phyloP scores from a whole-genome alignment of 192 early-diverging fungal genomes.

The Backusella morwellensis region DNA sequence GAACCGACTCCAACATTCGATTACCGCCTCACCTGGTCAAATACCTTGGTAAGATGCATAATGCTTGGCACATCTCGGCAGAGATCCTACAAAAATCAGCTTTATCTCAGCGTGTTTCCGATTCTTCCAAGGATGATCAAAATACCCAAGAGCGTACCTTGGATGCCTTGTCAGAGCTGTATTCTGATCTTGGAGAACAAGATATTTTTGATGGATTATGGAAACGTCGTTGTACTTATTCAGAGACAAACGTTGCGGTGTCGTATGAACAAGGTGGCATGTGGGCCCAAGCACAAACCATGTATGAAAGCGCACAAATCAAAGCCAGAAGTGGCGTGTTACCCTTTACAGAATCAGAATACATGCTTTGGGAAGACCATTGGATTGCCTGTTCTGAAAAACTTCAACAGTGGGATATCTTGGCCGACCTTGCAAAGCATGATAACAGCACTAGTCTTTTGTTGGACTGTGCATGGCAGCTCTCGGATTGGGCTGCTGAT shows the following conservation, averaged over 20 bases:
- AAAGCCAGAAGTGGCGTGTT: constrained; percentile 85
- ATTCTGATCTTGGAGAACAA: constrained; percentile 77
- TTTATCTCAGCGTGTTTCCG: constrained; percentile 36
- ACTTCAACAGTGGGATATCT: constrained; percentile 97
- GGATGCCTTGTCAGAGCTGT: constrained; percentile 89
- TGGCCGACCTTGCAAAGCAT: constrained; percentile 88
- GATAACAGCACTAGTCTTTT: constrained; percentile 86
- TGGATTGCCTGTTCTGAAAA: constrained; percentile 91
- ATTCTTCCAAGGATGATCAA: constrained; percentile 77
- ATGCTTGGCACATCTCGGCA: constrained; percentile 89
- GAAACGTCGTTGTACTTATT: constrained; percentile 84
- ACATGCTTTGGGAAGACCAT: constrained; percentile 95
- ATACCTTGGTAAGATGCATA: constrained; percentile 87
- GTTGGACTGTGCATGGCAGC: constrained; percentile 90
- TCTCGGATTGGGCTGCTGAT: constrained; percentile 93
- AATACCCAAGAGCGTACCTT: constrained; percentile 84
- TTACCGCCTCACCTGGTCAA: constrained; percentile 93
- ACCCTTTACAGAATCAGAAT: constrained; percentile 94
- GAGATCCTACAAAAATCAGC: constrained; percentile 79
- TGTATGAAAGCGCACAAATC: constrained; percentile 91
- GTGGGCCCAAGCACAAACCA: constrained; percentile 88
- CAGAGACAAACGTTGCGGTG: constrained; percentile 94
- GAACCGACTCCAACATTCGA: constrained; percentile 66
- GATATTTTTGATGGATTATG: constrained; percentile 94
- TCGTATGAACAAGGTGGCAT: constrained; percentile 93